Base-by-base conservation (phyloP, 192 early-diverging fungal genomes). In the Coemansia sp. region DNA sequence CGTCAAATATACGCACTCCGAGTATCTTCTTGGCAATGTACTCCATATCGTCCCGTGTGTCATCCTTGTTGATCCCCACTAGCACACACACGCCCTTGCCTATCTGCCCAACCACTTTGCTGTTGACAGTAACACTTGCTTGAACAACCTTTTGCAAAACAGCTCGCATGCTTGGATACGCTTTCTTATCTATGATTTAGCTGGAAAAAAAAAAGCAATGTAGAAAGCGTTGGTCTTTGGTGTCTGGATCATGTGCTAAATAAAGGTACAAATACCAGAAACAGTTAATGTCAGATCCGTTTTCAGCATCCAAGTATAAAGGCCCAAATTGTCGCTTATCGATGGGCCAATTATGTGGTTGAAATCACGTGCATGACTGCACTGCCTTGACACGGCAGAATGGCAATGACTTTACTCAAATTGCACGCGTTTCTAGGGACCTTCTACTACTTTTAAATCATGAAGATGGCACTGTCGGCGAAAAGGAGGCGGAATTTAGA, bases 21-120 rank as follows among this genome's bases (percentile, higher is more conserved):
- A 92, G 74, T 23, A 98, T 69, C 78, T 98, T 98, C 20, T 86
- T 86, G 1, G 90, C 88, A 85, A 96, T 90, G 67, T 89, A 95
- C 23, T 92, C 92, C 40, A 94, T 74, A 79, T 98, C 94, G 18
- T 87, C 86, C 29, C 74, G 68, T 0, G 84, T 88, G 59, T 94
- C 93, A 51, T 88, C 85, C 4, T 72, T 61, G 60, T 79, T 81
- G 52, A 93, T 88, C 2, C 92, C 91, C 0, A 93, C 72, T 12
- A 92, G 79, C 8, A 94, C 84, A 57, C 89, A 90, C 4, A 98
- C 58, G 23, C 96, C 96, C 53, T 84, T 81, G 37, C 85, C 84
- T 61, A 98, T 97, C 59, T 83, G 70, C 10, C 91, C 87, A n/a
- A 98, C 88, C 25, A 91, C 80, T 28, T 83, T 65, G 15, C 84